These are phyloP conservation scores for Neurospora sp. DNA, from an alignment of 495 filamentous ascomycete species.

Conservation along the genomic window DNA sequence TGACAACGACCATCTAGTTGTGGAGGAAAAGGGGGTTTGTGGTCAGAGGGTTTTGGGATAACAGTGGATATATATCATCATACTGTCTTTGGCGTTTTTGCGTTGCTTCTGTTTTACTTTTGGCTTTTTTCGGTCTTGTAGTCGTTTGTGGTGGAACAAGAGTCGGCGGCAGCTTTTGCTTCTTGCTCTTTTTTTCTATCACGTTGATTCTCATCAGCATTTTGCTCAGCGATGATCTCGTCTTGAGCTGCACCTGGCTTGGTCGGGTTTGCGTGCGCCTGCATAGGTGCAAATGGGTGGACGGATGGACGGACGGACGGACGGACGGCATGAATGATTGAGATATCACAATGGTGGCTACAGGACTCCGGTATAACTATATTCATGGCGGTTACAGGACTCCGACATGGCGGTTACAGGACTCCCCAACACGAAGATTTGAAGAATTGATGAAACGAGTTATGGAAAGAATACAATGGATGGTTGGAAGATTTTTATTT, in stretches of 20 bases:
- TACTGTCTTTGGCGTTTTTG: neutral
- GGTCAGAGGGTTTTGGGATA: neutral
- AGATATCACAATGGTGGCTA: neutral
- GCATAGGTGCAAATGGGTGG: neutral
- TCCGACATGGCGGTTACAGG: neutral
- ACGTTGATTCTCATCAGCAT: neutral
- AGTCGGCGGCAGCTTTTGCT: neutral
- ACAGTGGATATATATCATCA: conserved; percentile 5
- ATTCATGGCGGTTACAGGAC: neutral
- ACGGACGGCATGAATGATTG: neutral
- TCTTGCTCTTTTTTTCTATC: neutral
- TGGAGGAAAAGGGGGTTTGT: neutral
- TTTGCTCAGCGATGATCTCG: neutral
- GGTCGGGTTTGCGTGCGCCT: neutral
- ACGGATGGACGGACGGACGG: neutral
- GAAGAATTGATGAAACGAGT: neutral
- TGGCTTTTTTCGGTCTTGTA: neutral
- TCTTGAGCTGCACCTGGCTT: neutral
- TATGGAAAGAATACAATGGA: neutral
- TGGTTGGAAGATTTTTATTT: neutral
- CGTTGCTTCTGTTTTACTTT: neutral
- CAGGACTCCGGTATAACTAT: neutral
- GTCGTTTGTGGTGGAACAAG: conserved; percentile 1
- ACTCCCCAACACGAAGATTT: neutral
- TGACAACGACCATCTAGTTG: neutral